Evolutionary conservation across 192 early-diverging fungal species (phyloP).

Genomic region (Mortierella claussenii): DNA sequence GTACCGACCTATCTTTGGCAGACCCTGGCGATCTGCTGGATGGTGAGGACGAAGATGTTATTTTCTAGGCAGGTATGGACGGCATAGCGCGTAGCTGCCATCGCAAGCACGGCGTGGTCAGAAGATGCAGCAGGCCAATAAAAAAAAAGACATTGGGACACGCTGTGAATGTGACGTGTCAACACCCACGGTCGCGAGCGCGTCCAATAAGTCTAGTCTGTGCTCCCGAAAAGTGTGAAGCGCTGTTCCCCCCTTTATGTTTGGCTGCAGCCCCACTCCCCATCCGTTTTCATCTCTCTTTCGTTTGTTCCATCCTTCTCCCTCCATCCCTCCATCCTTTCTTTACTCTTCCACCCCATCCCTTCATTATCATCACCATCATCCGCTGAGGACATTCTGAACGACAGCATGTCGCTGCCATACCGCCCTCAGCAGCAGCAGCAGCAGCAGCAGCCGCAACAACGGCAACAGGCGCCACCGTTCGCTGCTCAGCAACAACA

Average conservation of each 20-base stretch:
- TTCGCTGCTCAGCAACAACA: neutral
- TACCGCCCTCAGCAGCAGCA: constrained; percentile 4
- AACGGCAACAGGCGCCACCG: too few species aligned
- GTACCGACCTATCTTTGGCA: constrained; percentile 1
- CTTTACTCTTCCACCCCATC: neutral
- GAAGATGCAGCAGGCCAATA: too few species aligned
- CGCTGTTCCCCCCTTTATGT: too few species aligned
- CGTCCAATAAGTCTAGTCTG: too few species aligned
- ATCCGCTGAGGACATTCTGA: neutral
- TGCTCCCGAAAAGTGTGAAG: too few species aligned
- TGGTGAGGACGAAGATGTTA: constrained; percentile 46
- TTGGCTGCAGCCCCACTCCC: too few species aligned
- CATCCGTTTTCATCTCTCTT: neutral
- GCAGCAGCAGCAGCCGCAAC: neutral
- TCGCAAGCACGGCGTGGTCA: neutral
- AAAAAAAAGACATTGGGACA: too few species aligned
- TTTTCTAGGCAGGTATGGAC: constrained; percentile 16
- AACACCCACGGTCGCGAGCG: too few species aligned
- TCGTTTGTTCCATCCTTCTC: neutral
- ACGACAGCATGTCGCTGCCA: constrained; percentile 2
- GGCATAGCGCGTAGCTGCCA: neutral
- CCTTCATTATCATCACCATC: neutral
- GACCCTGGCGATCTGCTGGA: constrained; percentile 37
- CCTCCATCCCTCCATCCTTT: neutral
- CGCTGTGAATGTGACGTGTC: too few species aligned